phyloP scores from a whole-genome alignment of 345 rosid genomes.

The Kernera saxatilis region DNA sequence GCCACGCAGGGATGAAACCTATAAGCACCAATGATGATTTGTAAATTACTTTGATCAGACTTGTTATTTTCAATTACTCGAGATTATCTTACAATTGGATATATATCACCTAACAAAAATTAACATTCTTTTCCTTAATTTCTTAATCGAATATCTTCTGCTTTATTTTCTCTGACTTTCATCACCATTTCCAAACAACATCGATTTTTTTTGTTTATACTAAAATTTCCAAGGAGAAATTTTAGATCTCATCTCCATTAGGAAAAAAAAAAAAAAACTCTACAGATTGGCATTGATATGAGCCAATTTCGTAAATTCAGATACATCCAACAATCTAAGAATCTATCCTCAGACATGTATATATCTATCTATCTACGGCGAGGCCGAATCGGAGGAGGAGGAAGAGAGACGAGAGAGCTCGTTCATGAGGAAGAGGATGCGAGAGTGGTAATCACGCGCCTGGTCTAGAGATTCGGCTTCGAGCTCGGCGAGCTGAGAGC shows the following conservation, averaged over 20 bases:
- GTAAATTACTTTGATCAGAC: background rate
- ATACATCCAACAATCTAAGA: constrained; percentile 14
- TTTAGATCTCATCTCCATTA: too few species aligned
- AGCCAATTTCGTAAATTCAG: background rate
- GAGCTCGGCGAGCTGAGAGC: constrained; percentile 77
- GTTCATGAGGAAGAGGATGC: constrained; percentile 47
- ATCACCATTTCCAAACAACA: background rate
- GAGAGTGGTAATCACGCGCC: constrained; percentile 64
- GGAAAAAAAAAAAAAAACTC: background rate
- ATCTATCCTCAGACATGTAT: background rate
- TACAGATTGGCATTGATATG: constrained; percentile 6
- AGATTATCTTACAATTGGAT: background rate
- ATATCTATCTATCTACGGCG: constrained; percentile 2
- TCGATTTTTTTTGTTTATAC: background rate
- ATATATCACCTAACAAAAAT: background rate
- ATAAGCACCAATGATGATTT: too few species aligned
- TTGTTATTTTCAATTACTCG: background rate
- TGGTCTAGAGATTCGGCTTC: constrained; percentile 74
- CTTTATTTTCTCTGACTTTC: background rate
- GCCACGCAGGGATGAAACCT: too few species aligned
- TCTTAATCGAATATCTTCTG: background rate
- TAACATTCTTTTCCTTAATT: background rate
- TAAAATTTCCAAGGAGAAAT: background rate
- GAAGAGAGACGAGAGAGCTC: constrained; percentile 51
- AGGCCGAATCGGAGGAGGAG: constrained; percentile 1